Evolutionary conservation across 140 eudicot genomes (phyloP).

Genomic region (Senecio squalidus): DNA sequence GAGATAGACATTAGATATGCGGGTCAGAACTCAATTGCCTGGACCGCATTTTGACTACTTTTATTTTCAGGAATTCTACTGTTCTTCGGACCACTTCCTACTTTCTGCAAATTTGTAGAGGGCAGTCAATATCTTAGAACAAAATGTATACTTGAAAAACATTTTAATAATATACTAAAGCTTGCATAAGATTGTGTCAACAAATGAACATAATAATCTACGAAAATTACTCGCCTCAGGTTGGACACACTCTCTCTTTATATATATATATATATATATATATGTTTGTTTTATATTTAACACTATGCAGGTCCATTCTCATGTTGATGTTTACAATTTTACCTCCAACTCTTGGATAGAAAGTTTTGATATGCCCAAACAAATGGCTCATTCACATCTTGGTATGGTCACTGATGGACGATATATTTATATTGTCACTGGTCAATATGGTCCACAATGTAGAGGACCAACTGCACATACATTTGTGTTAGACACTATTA

Average conservation of each 20-base stretch:
- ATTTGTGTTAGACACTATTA: slow-evolving; percentile 76
- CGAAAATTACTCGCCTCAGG: slow-evolving; percentile 40
- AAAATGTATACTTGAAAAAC: background rate
- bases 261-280: too few relatives aligned
- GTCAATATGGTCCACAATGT: slow-evolving; percentile 98
- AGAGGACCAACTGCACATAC: slow-evolving; percentile 88
- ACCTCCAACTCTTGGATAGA: slow-evolving; percentile 77
- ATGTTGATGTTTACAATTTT: slow-evolving; percentile 90
- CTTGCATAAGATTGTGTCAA: too few relatives aligned
- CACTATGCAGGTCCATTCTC: slow-evolving; percentile 83
- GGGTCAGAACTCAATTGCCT: too few relatives aligned
- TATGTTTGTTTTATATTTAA: too few relatives aligned
- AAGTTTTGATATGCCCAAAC: slow-evolving; percentile 93
- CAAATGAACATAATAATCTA: too few relatives aligned
- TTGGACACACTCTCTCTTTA: background rate
- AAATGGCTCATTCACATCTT: slow-evolving; percentile 97
- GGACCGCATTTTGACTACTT: too few relatives aligned
- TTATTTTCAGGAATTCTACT: too few relatives aligned
- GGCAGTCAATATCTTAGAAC: background rate
- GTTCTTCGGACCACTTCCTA: too few relatives aligned
- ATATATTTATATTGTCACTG: too few relatives aligned
- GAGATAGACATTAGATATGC: too few relatives aligned
- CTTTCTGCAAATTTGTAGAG: background rate
- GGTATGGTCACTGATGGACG: slow-evolving; percentile 98
- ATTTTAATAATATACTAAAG: background rate